These are phyloP conservation scores for Papiliotrema terrestris DNA, from an alignment of 1,284 basidiomycete species.

Conservation along the genomic window DNA sequence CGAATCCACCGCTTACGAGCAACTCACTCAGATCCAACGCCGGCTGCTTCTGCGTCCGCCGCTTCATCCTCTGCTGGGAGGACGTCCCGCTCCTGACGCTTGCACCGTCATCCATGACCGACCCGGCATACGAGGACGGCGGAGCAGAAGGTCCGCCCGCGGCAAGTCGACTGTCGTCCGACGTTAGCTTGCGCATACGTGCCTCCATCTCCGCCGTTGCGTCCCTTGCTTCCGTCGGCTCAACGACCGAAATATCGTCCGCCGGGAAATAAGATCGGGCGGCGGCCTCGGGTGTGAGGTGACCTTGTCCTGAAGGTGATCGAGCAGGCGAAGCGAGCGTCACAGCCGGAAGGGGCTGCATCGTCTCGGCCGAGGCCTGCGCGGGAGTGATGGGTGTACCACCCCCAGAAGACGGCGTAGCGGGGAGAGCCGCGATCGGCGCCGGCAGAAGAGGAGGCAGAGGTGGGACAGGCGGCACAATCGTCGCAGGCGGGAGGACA, in stretches of 20 bases:
- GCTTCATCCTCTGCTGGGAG: slow-evolving; percentile 7
- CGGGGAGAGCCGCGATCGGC: background rate
- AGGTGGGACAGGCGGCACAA: background rate
- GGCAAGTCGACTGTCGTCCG: background rate
- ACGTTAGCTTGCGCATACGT: background rate
- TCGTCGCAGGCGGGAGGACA: too few species aligned
- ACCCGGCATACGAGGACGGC: background rate
- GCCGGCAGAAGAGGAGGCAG: background rate
- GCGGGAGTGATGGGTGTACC: background rate
- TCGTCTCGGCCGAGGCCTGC: background rate
- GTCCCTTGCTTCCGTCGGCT: too few species aligned
- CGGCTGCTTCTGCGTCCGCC: slow-evolving; percentile 7
- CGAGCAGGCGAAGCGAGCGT: too few species aligned
- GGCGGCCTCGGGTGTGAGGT: too few species aligned
- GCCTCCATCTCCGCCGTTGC: too few species aligned
- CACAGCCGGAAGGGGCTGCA: too few species aligned
- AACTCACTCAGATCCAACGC: slow-evolving; percentile 30
- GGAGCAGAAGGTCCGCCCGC: background rate
- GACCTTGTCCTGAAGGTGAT: too few species aligned
- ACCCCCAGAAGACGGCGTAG: background rate
- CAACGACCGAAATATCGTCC: too few species aligned
- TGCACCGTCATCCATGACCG: slow-evolving; percentile 1
- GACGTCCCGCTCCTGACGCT: slow-evolving; percentile 10
- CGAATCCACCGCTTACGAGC: background rate
- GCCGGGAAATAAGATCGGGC: too few species aligned